Evolutionary conservation across 495 filamentous ascomycete genomes (phyloP).

Genomic region (Penicillium steckii): DNA sequence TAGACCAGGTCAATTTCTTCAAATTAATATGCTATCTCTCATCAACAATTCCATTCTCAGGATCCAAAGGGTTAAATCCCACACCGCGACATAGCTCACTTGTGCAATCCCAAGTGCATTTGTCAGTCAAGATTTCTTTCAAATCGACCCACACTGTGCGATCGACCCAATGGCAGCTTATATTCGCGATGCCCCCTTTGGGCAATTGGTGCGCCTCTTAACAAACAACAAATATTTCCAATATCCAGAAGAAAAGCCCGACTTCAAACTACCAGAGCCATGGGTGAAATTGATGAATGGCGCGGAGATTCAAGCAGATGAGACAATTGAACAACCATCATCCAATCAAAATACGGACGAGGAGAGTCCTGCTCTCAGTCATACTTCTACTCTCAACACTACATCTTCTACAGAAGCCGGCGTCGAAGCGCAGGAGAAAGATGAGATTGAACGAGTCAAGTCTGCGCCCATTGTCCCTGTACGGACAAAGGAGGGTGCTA

Average conservation of each 20-base stretch:
- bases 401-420: slow-evolving; percentile 35
- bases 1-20: background rate
- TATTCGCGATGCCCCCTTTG: slow-evolving; percentile 51
- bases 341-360: background rate
- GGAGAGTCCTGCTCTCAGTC: slow-evolving; percentile 14
- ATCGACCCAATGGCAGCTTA: slow-evolving; percentile 26
- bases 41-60: background rate
- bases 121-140: background rate
- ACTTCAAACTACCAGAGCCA: slow-evolving; percentile 47
- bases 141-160: background rate
- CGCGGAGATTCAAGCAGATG: background rate
- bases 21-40: background rate
- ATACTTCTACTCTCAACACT: slow-evolving; percentile 18
- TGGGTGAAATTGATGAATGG: slow-evolving; percentile 36
- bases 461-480: slow-evolving; percentile 47
- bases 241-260: slow-evolving; percentile 55
- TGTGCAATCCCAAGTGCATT: background rate
- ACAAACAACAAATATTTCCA: slow-evolving; percentile 47
- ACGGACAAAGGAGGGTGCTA: slow-evolving; percentile 36
- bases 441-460: slow-evolving; percentile 40
- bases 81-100: too few species aligned
- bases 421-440: slow-evolving; percentile 36
- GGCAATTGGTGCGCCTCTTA: slow-evolving; percentile 52
- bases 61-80: background rate
- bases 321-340: slow-evolving; percentile 1